Conservation (phyloP, 2,329 filamentous ascomycete genomes). For the Juglanconis oblonga region DNA sequence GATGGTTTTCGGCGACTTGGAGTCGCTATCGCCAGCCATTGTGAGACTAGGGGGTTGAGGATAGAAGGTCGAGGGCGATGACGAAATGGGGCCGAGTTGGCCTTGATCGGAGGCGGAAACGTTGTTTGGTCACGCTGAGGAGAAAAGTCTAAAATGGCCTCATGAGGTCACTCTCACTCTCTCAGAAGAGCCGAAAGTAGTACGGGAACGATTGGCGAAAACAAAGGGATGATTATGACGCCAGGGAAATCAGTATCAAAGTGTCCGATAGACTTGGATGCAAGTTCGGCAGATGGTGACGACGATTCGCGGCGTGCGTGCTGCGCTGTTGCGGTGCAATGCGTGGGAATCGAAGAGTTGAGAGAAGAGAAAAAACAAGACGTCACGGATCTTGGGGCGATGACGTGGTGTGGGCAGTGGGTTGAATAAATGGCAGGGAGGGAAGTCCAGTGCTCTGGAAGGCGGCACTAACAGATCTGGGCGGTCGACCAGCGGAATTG, state of each 20-base stretch:
- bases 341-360: conserved; percentile 12
- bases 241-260: background rate
- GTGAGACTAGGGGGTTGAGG: conserved; percentile 1
- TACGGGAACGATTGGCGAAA: conserved; percentile 1
- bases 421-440: conserved; percentile 19
- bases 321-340: background rate
- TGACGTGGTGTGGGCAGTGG: conserved; percentile 20
- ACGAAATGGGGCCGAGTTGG: conserved; percentile 24
- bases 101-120: background rate
- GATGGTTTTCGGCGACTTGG: conserved; percentile 47
- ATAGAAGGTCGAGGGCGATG: conserved; percentile 32
- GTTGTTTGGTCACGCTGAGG: conserved; percentile 1
- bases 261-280: background rate
- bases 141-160: conserved; percentile 16
- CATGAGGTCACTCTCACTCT: conserved; percentile 12
- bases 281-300: background rate
- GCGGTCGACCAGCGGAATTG: background rate
- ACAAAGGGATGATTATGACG: background rate
- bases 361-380: conserved; percentile 19
- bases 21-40: conserved; percentile 31
- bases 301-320: background rate
- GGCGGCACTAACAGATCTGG: conserved; percentile 11
- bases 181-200: background rate
- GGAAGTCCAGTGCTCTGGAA: background rate
- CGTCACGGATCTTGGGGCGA: conserved; percentile 18